phyloP scores from a whole-genome alignment of 148 eudicot genomes.

The Hydrangea macrophylla region DNA sequence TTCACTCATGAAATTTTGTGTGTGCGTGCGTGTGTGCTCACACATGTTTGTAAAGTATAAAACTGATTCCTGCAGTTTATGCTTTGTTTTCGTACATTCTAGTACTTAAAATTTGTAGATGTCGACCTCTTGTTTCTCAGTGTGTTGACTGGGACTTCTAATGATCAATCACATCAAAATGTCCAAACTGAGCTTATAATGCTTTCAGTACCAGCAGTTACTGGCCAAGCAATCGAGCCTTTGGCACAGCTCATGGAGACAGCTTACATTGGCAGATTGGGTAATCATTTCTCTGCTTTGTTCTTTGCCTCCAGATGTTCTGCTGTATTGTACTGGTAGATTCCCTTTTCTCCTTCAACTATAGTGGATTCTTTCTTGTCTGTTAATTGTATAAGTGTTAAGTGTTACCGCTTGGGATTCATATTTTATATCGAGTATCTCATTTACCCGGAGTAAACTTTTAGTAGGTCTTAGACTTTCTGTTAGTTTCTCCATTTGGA shows the following conservation, averaged over 20 bases:
- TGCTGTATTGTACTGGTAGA: background rate
- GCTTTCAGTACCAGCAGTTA: constrained; percentile 41
- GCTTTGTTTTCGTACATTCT: too few species aligned
- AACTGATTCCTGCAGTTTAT: background rate
- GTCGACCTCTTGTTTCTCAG: constrained; percentile 15
- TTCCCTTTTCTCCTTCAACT: background rate
- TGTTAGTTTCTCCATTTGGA: too few species aligned
- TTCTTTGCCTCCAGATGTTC: constrained; percentile 1
- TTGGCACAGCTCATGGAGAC: constrained; percentile 41
- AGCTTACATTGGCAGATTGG: constrained; percentile 33
- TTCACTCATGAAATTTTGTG: too few species aligned
- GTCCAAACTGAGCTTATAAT: constrained; percentile 27
- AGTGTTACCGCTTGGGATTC: too few species aligned
- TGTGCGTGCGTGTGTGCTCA: too few species aligned
- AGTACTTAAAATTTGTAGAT: background rate
- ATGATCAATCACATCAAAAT: constrained; percentile 7
- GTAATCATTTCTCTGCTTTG: too few species aligned
- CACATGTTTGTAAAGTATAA: too few species aligned
- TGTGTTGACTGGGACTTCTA: constrained; percentile 3
- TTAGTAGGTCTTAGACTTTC: too few species aligned
- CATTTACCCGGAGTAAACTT: too few species aligned
- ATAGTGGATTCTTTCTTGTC: background rate
- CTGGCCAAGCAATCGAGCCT: constrained; percentile 40
- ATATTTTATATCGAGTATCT: too few species aligned
- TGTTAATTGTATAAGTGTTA: too few species aligned